Base-by-base conservation (phyloP, 2,329 filamentous ascomycete species). In the Geosmithia putterillii region DNA sequence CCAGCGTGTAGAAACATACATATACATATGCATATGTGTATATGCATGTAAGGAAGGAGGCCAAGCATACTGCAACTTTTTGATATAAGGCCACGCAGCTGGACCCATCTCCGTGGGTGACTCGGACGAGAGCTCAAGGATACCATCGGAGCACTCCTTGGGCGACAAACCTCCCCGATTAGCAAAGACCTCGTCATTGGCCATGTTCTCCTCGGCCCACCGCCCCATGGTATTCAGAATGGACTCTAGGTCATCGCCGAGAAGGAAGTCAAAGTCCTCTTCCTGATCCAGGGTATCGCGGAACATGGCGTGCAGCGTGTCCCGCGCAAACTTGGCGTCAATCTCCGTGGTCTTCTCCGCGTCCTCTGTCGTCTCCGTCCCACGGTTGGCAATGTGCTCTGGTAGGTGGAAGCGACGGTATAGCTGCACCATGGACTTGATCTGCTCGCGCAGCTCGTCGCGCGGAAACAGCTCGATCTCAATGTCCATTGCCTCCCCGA, bases 61-160 rank as follows among this genome's bases (percentile, higher is more conserved):
- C 2, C 15, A 20, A n/a, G 39, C 58, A 32, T 46, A 67, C 67
- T 54, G 63, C 20, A 70, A 59, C 45, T 64, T 70, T 32, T 55
- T 56, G 18, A 71, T 65, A 35, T 62, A 70, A 0, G 68, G 68
- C 69, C 69, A 72, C 2, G 51, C 40, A 3, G 55, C 53, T 1
- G 56, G 50, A 5, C 50, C 47, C 10, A 46, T 14, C 1, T 44
- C 22, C 0, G 46, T 45, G 2, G 42, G 39, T 1, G 44, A 41
- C 22, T 65, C 63, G 0, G 67, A 69, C 1, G 63, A 64, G 1
- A 71, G 52, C 4, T 52, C 41, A 48, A 52, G 51, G 20, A 72
- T 45, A 1, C 50, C 41, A 0, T 43, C 15, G 17, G 66, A 61
- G 44, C 65, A 70, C 3, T 54, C 50, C n/a, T 52, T 45, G 0